Conservation (phyloP, 805 yeast genomes). For the Metschnikowia chrysomelidarum region DNA sequence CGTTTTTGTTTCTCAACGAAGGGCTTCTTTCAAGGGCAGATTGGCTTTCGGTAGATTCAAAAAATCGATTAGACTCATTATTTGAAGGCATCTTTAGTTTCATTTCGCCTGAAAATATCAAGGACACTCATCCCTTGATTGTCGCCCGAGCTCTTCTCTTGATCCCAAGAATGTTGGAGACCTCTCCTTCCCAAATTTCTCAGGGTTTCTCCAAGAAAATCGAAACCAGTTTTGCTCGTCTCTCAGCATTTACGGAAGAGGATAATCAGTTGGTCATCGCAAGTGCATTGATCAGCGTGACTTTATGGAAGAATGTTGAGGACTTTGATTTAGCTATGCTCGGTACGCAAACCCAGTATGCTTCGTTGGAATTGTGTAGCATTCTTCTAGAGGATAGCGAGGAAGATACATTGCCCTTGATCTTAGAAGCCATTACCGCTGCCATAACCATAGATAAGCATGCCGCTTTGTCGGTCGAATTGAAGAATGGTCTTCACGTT, state of each 20-base stretch:
- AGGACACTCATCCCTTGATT: slow-evolving; percentile 34
- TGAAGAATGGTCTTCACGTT: slow-evolving; percentile 29
- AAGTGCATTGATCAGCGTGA: slow-evolving; percentile 50
- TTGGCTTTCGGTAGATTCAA: slow-evolving; percentile 16
- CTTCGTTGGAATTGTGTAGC: slow-evolving; percentile 38
- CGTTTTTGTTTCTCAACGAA: slow-evolving; percentile 40
- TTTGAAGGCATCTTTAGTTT: slow-evolving; percentile 9
- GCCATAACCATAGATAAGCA: slow-evolving; percentile 43
- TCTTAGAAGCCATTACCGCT: slow-evolving; percentile 66
- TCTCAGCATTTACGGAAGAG: not conserved
- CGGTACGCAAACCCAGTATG: slow-evolving; percentile 28
- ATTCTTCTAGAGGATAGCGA: slow-evolving; percentile 58
- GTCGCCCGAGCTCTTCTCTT: slow-evolving; percentile 48
- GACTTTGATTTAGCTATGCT: slow-evolving; percentile 13
- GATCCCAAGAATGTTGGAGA: slow-evolving; percentile 57
- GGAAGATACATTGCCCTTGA: slow-evolving; percentile 75
- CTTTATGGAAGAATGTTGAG: slow-evolving; percentile 41
- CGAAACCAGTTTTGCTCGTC: too few species aligned
- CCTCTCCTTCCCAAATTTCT: too few species aligned
- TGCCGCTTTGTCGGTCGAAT: slow-evolving; percentile 22
- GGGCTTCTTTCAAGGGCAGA: slow-evolving; percentile 44
- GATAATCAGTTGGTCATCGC: slow-evolving; percentile 23
- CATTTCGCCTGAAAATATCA: not conserved
- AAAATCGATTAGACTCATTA: slow-evolving; percentile 16
- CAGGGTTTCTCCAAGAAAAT: too few species aligned